Evolutionary conservation across 1,139 yeast species (phyloP).

Genomic region (Suhomyces chickasaworum): DNA sequence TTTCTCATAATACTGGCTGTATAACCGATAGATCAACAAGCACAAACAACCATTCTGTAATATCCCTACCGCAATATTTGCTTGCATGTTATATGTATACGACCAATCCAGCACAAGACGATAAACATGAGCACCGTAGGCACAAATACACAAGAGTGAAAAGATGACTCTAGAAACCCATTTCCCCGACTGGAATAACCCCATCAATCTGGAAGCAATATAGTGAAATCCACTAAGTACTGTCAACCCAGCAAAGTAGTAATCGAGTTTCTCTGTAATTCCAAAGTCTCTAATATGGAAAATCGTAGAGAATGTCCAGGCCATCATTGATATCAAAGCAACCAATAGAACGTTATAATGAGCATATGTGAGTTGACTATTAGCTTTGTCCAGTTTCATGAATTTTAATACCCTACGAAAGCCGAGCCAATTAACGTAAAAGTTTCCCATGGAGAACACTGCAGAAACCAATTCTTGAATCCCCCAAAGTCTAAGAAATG

Average conservation of each 20-base stretch:
- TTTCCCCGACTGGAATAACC: conserved; percentile 49
- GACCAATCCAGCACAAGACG: conserved; percentile 79
- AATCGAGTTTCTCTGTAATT: conserved; percentile 82
- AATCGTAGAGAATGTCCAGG: conserved; percentile 84
- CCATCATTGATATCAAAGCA: conserved; percentile 69
- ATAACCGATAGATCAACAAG: conserved; percentile 35
- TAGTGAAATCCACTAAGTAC: conserved; percentile 79
- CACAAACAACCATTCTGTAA: conserved; percentile 60
- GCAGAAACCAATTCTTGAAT: conserved; percentile 86
- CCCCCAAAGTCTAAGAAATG: conserved; percentile 72
- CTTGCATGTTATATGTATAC: conserved; percentile 92
- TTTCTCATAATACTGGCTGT: conserved; percentile 33
- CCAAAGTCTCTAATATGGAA: conserved; percentile 85
- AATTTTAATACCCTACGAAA: conserved; percentile 36
- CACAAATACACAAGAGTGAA: conserved; percentile 43
- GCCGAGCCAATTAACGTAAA: conserved; percentile 73
- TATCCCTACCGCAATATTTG: conserved; percentile 77
- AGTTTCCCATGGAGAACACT: conserved; percentile 76
- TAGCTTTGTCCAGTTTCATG: conserved; percentile 12
- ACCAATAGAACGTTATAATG: conserved; percentile 42
- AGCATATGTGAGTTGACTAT: conserved; percentile 17
- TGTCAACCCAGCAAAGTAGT: conserved; percentile 89
- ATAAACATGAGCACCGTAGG: conserved; percentile 64
- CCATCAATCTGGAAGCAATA: conserved; percentile 57
- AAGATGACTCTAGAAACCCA: conserved; percentile 33